Percentiles rank a stretch among this genome's conserved stretches.
These are phyloP conservation scores for Pichia sporocuriosa DNA, from an alignment of 805 yeast species.

Conservation along the genomic window DNA sequence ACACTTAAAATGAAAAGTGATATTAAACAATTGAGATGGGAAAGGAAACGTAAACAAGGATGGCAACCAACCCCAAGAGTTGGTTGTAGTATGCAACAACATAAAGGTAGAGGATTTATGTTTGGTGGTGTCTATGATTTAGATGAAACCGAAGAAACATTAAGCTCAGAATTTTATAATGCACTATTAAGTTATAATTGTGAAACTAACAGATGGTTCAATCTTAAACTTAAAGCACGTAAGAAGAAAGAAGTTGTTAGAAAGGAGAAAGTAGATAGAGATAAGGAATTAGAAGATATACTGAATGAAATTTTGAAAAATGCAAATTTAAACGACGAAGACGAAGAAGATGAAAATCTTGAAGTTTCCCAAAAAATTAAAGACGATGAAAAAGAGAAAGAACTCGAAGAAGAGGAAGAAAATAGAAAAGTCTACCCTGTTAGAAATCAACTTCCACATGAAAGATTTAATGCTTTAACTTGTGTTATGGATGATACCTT, in stretches of 20 bases:
- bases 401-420: constrained; percentile 31
- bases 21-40: constrained; percentile 73
- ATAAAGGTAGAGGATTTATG: constrained; percentile 84
- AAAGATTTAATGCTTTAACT: constrained; percentile 79
- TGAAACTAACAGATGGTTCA: constrained; percentile 85
- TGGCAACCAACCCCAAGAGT: constrained; percentile 88
- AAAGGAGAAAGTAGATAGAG: constrained; percentile 49
- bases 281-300: constrained; percentile 76
- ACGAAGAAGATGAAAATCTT: constrained; percentile 17
- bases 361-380: constrained; percentile 24
- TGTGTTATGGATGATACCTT: constrained; percentile 80
- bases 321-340: constrained; percentile 58
- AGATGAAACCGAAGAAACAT: constrained; percentile 90
- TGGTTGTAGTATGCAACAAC: constrained; percentile 86
- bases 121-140: constrained; percentile 96
- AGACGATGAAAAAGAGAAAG: constrained; percentile 29
- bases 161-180: constrained; percentile 80
- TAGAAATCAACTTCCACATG: constrained; percentile 67
- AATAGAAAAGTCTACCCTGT: constrained; percentile 42
- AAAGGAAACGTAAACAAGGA: constrained; percentile 82
- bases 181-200: constrained; percentile 74
- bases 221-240: constrained; percentile 54
- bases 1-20: constrained; percentile 79
- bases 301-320: constrained; percentile 67
- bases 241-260: constrained; percentile 42